These are phyloP conservation scores for Tuber indicum DNA, from an alignment of 495 filamentous ascomycete species.

Conservation along the genomic window DNA sequence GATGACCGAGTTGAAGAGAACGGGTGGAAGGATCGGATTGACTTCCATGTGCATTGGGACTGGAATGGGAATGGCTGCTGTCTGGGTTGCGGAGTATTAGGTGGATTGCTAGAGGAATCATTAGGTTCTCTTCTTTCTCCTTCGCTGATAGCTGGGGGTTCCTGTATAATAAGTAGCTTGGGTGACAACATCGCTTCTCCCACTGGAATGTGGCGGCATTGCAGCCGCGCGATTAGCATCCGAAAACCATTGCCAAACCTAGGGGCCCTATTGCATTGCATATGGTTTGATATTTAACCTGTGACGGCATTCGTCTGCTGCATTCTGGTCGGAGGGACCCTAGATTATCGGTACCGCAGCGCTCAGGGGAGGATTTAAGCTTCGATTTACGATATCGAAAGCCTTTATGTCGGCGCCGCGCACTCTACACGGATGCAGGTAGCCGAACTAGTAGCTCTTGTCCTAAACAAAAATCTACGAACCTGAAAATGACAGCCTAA, in stretches of 20 bases:
- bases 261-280: not conserved
- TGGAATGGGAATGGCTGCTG: slow-evolving; percentile 93
- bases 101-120: slow-evolving; percentile 1
- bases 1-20: slow-evolving; percentile 78
- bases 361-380: not conserved
- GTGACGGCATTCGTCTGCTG: not conserved
- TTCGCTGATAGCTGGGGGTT: not conserved
- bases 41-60: slow-evolving; percentile 97
- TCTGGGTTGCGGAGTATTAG: slow-evolving; percentile 79
- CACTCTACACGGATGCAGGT: not conserved
- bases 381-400: not conserved
- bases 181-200: not conserved
- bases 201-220: not conserved
- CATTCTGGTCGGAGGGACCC: not conserved
- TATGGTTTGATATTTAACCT: not conserved
- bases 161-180: not conserved
- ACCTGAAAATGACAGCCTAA: too few species aligned
- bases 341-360: not conserved
- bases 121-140: not conserved
- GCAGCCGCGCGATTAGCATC: not conserved
- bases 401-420: not conserved
- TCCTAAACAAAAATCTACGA: not conserved
- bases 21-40: slow-evolving; percentile 73
- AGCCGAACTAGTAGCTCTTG: not conserved
- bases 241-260: not conserved